phyloP scores from a whole-genome alignment of 2,329 filamentous ascomycete genomes.

The Stemphylium lycopersici region DNA sequence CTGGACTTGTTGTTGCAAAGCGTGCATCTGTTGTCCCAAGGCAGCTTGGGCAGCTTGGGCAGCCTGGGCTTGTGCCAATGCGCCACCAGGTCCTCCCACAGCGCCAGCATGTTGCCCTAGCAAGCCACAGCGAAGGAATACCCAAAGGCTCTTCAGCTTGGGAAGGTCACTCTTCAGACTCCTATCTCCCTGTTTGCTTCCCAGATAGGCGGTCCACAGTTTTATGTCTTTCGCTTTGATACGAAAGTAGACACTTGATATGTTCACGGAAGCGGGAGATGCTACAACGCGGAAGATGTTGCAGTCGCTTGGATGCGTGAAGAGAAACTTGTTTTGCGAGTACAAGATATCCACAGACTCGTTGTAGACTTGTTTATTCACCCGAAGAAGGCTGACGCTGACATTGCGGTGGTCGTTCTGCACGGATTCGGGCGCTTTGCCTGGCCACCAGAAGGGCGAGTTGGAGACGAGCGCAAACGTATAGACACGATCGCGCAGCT shows the following conservation, averaged over 20 bases:
- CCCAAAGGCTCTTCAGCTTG: constrained; percentile 43
- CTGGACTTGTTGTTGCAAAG: constrained; percentile 36
- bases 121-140: constrained; percentile 41
- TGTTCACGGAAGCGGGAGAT: constrained; percentile 33
- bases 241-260: constrained; percentile 43
- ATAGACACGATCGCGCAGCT: constrained; percentile 47
- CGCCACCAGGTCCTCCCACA: constrained; percentile 13
- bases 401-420: constrained; percentile 23
- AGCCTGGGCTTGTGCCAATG: constrained; percentile 26
- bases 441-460: constrained; percentile 45
- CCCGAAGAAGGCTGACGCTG: constrained; percentile 35
- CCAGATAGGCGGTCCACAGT: constrained; percentile 47
- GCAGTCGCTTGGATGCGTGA: constrained; percentile 48
- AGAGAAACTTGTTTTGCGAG: constrained; percentile 45
- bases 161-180: constrained; percentile 45
- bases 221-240: constrained; percentile 47
- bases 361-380: constrained; percentile 37
- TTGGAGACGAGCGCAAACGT: constrained; percentile 38
- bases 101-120: neutral
- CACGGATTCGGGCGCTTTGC: constrained; percentile 15
- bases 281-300: constrained; percentile 49
- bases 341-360: constrained; percentile 47
- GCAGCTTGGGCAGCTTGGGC: constrained; percentile 34
- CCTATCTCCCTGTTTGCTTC: constrained; percentile 35
- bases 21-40: constrained; percentile 35